Evolutionary conservation across 805 yeast species (phyloP), one percentile per base, ranked within the genome.

Genomic region (Candida oleophila): DNA sequence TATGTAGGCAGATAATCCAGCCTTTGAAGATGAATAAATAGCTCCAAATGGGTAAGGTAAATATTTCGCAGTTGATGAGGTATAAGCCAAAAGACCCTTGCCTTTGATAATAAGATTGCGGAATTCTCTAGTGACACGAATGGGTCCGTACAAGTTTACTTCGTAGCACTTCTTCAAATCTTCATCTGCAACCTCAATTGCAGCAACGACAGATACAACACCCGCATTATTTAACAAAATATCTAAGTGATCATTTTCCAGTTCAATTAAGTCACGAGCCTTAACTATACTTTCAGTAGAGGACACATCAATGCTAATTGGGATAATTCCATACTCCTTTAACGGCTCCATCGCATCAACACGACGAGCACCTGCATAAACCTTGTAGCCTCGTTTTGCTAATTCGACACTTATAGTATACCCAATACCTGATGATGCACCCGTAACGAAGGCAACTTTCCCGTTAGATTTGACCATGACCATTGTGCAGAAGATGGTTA

Each of bases 371-470:
- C 69, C 56, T 4, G 72, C 74, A 45, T 58, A 65, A 4, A 71
- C 69, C 18, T 51, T 55, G 53, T 67, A 77, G 0, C 78, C 80
- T 42, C 69, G 64, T 21, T 58, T 50, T 18, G 73, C 77, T 28
- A 78, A 60, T 43, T 71, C 78, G 20, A 64, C 58, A 19, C 77
- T 68, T 12, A 71, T 57, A 4, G 71, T 66, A 48, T 57, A 73
- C 1, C 82, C 82, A 41, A 77, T 77, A 2, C 82, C 82, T 0
- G 80, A 73, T 0, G 79, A 73, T 1, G 77, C 80, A 3, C 82
- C 82, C 2, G 81, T 77, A 43, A 77, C 74, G 25, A 83, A 64
- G 1, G 81, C 87, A n/a, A n/a, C n/a, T n/a, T n/a, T n/a, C n/a
- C n/a, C n/a, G n/a, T n/a, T n/a, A n/a, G n/a, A n/a, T n/a, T n/a